Conservation (phyloP, 2,329 filamentous ascomycete genomes). For the Neocucurbitaria cava region DNA sequence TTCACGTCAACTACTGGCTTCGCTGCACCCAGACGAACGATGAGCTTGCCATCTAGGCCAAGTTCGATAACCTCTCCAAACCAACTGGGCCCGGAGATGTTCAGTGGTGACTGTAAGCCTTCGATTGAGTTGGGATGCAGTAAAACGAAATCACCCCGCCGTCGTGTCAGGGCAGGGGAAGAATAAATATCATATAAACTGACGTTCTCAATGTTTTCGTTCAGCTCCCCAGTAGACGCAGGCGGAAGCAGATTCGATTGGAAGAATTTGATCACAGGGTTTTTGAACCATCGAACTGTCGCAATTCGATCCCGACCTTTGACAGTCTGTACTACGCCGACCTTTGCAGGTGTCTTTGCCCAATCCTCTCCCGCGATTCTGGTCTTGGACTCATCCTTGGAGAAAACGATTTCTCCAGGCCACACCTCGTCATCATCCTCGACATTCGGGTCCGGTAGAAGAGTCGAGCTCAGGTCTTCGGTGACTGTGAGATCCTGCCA, state of each 20-base stretch:
- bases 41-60: constrained; percentile 60
- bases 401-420: constrained; percentile 63
- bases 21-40: constrained; percentile 61
- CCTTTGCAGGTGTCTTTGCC: constrained; percentile 54
- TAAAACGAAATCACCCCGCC: constrained; percentile 62
- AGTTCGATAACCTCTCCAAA: constrained; percentile 65
- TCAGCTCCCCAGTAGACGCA: constrained; percentile 53
- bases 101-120: constrained; percentile 11
- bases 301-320: constrained; percentile 64
- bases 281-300: constrained; percentile 61
- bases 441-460: constrained; percentile 59
- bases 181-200: constrained; percentile 66
- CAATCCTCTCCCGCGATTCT: constrained; percentile 27
- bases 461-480: constrained; percentile 51
- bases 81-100: constrained; percentile 53
- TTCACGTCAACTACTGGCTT: constrained; percentile 58
- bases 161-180: constrained; percentile 57
- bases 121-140: constrained; percentile 47
- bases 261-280: constrained; percentile 40
- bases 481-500: constrained; percentile 66
- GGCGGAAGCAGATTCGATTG: constrained; percentile 50
- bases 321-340: constrained; percentile 65
- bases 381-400: constrained; percentile 48
- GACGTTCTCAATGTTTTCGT: constrained; percentile 56
- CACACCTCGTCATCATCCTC: constrained; percentile 64